Evolutionary conservation across 257 asterid genomes (phyloP).

Genomic region (Primulina tabacum): DNA sequence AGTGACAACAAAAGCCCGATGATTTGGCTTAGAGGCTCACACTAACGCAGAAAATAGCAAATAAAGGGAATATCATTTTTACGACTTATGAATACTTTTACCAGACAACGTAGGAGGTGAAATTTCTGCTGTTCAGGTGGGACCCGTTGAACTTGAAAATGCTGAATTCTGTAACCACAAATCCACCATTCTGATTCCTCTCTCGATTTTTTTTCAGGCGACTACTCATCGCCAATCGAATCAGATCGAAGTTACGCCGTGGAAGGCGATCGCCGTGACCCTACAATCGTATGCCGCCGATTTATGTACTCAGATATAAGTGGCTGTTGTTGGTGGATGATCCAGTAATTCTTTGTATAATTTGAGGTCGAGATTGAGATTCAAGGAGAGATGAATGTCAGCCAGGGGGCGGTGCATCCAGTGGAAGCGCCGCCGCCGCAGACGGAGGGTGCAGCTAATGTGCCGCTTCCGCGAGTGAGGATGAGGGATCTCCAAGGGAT

Average conservation of each 20-base stretch:
- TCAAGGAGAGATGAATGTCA: slow-evolving; percentile 54
- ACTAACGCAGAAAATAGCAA: background rate
- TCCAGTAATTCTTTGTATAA: background rate
- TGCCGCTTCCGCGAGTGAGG: slow-evolving; percentile 70
- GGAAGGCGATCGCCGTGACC: background rate
- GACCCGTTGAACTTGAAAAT: background rate
- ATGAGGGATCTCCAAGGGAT: slow-evolving; percentile 94
- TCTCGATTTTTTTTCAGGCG: slow-evolving; percentile 14
- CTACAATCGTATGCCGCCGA: background rate
- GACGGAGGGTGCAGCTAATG: slow-evolving; percentile 78
- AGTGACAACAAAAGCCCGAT: too few species aligned
- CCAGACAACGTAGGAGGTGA: background rate
- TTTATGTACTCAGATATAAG: background rate
- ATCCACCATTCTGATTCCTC: background rate
- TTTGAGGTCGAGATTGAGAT: background rate
- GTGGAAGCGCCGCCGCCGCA: slow-evolving; percentile 90
- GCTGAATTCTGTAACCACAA: background rate
- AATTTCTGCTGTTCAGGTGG: background rate
- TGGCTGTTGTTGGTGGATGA: slow-evolving; percentile 24
- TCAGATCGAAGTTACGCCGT: slow-evolving; percentile 23
- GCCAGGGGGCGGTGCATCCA: slow-evolving; percentile 93
- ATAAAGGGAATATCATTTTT: too few species aligned
- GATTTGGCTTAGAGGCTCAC: too few species aligned
- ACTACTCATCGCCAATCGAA: slow-evolving; percentile 26
- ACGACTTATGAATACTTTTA: too few species aligned